Evolutionary conservation across 371 early-diverging fungal species (phyloP), one percentile per base, ranked within the genome.

Genomic region (Batrachochytrium dendrobatidis): DNA sequence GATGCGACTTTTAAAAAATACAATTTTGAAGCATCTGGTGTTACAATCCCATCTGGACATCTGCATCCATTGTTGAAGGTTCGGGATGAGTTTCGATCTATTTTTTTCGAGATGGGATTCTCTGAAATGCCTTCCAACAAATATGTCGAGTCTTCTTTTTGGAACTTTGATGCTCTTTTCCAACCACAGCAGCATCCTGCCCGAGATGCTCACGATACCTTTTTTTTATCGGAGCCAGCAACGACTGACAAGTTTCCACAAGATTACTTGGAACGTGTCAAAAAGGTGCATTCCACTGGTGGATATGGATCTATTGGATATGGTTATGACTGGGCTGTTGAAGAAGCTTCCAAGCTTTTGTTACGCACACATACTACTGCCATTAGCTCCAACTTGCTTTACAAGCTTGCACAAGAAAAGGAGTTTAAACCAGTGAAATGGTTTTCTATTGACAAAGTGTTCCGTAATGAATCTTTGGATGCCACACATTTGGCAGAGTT

Each of bases 401-500:
- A 95, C 79, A 76, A 91, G 65, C 83, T 99, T 3, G 94, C 97
- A 3, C 85, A 91, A 71, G 80, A 91, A 24, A 51, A 51, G 33
- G 79, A 76, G 53, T 97, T 96, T 85, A 85, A 81, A 57, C 94
- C 99, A 39, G 91, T 89, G 52, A 99, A 99, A 78, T 93, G 91
- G 73, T 99, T 99, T 79, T 96, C 97, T 25, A 99, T 99, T 59
- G 99, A 99, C 75, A 91, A 95, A 65, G 99, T 99, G 24, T 99
- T 98, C 86, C 86, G 99, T 66, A 99, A 99, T 76, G 99, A 99
- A 75, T 86, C 93, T 22, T 87, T 98, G 1, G 99, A 99, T 74
- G 95, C 98, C n/a, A 99, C 99, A 18, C 99, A 99, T 72, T 81
- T 99, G 77, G 99, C 99, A 48, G 99, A 99, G 77, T 99, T 99